Conservation (phyloP, 208 protist genomes). For the Crithidia expoeki region DNA sequence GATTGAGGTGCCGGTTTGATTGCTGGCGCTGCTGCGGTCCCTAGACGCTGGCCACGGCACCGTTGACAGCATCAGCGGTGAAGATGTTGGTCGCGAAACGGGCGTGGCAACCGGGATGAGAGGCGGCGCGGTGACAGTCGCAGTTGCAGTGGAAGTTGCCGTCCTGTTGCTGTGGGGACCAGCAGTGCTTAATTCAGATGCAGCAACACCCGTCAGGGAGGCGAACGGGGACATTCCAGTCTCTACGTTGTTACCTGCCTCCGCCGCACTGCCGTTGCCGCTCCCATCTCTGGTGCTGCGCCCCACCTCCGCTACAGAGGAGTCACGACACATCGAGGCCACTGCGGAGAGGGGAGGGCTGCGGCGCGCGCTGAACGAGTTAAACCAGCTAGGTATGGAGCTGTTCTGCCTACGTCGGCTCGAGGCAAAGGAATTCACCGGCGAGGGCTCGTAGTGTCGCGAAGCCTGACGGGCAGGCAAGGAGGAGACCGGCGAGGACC, state of each 20-base stretch:
- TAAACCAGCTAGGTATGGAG: not conserved
- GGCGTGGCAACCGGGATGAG: not conserved
- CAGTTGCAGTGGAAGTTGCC: not conserved
- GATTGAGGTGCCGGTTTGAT: not conserved
- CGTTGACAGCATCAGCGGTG: not conserved
- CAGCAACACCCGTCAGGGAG: not conserved
- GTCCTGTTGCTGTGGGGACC: not conserved
- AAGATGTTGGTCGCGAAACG: not conserved
- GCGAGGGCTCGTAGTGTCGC: not conserved
- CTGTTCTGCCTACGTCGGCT: not conserved
- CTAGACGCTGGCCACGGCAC: not conserved
- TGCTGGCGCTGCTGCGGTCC: not conserved
- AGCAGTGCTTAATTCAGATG: not conserved
- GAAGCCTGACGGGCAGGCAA: not conserved
- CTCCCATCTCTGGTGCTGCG: not conserved
- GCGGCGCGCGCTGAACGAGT: not conserved
- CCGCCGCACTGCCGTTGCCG: not conserved
- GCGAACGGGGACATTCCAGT: not conserved
- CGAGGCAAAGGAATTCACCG: slow-evolving; percentile 1
- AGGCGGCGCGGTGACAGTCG: not conserved
- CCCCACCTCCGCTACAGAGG: not conserved
- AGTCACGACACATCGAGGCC: not conserved
- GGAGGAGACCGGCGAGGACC: not conserved
- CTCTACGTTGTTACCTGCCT: not conserved
- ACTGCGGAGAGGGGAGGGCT: not conserved